Evolutionary conservation across 495 filamentous ascomycete genomes (phyloP), one percentile per base, ranked within the genome.

Genomic region (Trichocladium antarcticum): DNA sequence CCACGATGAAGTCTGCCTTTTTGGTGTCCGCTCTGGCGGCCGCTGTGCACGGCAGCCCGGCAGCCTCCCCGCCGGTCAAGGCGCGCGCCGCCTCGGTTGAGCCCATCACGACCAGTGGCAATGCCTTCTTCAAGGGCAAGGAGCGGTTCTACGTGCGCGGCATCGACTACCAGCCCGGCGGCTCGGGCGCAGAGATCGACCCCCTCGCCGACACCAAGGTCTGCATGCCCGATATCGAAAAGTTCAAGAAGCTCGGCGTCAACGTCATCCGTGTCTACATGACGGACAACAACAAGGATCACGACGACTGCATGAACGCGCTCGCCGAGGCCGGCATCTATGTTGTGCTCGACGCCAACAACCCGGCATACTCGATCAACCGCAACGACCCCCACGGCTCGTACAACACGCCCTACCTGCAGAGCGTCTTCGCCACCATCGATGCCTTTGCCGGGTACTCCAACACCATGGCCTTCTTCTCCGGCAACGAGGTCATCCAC

Each of bases 401-500:
- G 8, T 98, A 98, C 80, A 98, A 96, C 65, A 76, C 80, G 44
- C 79, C 79, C 43, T 98, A 98, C 60, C 78, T 96, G 22, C 89
- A 96, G 70, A 89, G 83, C 69, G 71, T 96, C 64, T 97, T 97
- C 62, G 85, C 90, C 16, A 96, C 90, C 57, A 81, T 97, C 53
- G 90, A 97, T 63, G 81, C 76, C 51, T 95, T 98, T 60, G 75
- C 76, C 56, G 82, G 85, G 60, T 98, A 95, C 70, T 66, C 72
- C 72, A 98, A 98, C 73, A 90, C 85, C 24, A 74, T 95, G 46
- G 84, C 85, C 46, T 97, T 97, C 82, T 96, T 95, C 76, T 93
- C 89, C 19, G 92, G 87, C 38, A 97, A 98, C 66, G 92, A 98
- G 71, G 89, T 95, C 55, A 89, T 96, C 75, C 92, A 98, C 73